Conservation (phyloP, 345 rosid species). For the Pistacia atlantica region DNA sequence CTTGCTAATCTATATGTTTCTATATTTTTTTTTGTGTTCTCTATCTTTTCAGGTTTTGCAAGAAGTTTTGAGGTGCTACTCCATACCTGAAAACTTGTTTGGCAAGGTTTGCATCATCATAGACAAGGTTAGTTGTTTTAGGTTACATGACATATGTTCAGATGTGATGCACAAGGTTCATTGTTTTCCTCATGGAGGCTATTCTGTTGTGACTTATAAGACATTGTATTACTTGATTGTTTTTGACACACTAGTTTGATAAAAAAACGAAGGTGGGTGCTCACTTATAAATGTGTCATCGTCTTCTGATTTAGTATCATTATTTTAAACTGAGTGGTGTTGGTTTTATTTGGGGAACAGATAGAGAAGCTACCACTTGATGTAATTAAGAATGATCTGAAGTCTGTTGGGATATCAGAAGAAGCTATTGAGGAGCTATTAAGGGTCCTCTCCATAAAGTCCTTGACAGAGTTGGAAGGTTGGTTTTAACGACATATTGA, state of each 20-base stretch:
- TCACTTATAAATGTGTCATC: background rate
- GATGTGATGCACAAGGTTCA: background rate
- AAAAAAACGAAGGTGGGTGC: slow-evolving; percentile 7
- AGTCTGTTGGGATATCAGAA: slow-evolving; percentile 61
- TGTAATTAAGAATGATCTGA: slow-evolving; percentile 77
- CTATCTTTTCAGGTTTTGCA: slow-evolving; percentile 68
- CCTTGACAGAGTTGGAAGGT: slow-evolving; percentile 85
- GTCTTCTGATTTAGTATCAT: background rate
- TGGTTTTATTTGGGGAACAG: slow-evolving; percentile 38
- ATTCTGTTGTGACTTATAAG: slow-evolving; percentile 5
- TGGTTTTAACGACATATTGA: slow-evolving; percentile 14
- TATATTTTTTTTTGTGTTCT: slow-evolving; percentile 2
- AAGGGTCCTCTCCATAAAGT: slow-evolving; percentile 76
- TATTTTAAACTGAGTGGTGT: background rate
- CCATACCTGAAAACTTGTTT: slow-evolving; percentile 71
- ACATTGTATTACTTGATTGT: background rate
- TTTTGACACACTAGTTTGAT: slow-evolving; percentile 5
- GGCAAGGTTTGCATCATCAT: slow-evolving; percentile 82
- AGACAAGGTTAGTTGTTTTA: slow-evolving; percentile 74
- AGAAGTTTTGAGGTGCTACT: slow-evolving; percentile 71
- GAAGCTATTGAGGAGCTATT: slow-evolving; percentile 69
- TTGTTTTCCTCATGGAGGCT: slow-evolving; percentile 17
- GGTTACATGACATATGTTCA: background rate
- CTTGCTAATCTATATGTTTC: background rate
- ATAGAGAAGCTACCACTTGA: slow-evolving; percentile 75